Conservation (phyloP, 2,329 filamentous ascomycete species). For the Podosphaera fusca region DNA sequence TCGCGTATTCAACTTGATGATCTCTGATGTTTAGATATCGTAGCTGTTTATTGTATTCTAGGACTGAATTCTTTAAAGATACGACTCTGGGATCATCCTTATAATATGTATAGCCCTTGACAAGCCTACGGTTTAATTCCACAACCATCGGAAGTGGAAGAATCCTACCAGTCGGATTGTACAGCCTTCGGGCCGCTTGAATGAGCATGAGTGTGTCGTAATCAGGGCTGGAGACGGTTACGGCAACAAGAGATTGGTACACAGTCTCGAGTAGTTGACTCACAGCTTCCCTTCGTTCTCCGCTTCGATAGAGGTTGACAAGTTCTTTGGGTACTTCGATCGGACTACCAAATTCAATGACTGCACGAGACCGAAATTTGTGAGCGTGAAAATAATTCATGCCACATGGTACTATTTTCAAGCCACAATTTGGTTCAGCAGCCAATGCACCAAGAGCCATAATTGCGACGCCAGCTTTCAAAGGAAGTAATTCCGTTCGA, state of each 20-base stretch:
- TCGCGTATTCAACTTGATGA: conserved; percentile 83
- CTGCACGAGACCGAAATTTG: conserved; percentile 2
- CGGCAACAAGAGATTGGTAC: conserved; percentile 61
- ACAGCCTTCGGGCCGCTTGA: conserved; percentile 76
- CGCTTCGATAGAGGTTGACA: conserved; percentile 64
- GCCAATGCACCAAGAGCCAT: conserved; percentile 56
- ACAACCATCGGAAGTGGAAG: conserved; percentile 79
- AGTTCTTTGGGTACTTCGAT: conserved; percentile 66
- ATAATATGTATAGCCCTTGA: conserved; percentile 78
- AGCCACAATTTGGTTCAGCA: conserved; percentile 48
- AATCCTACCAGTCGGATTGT: conserved; percentile 87
- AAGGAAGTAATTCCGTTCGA: conserved; percentile 66
- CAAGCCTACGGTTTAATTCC: conserved; percentile 75
- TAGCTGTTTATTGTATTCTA: conserved; percentile 69
- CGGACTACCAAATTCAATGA: conserved; percentile 60
- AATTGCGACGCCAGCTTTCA: conserved; percentile 31
- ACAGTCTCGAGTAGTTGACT: conserved; percentile 67
- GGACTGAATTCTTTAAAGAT: conserved; percentile 49
- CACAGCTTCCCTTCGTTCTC: conserved; percentile 69
- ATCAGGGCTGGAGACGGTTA: conserved; percentile 79
- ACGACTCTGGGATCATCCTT: conserved; percentile 75
- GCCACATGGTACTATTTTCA: conserved; percentile 84
- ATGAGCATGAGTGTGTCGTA: conserved; percentile 94
- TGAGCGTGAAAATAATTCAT: conserved; percentile 27
- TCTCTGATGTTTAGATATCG: conserved; percentile 72